Percentiles rank a stretch among this genome's conserved stretches.
Evolutionary conservation across 108 stramenopile genomes (phyloP).

Genomic region (Aurantiochytrium sp.): DNA sequence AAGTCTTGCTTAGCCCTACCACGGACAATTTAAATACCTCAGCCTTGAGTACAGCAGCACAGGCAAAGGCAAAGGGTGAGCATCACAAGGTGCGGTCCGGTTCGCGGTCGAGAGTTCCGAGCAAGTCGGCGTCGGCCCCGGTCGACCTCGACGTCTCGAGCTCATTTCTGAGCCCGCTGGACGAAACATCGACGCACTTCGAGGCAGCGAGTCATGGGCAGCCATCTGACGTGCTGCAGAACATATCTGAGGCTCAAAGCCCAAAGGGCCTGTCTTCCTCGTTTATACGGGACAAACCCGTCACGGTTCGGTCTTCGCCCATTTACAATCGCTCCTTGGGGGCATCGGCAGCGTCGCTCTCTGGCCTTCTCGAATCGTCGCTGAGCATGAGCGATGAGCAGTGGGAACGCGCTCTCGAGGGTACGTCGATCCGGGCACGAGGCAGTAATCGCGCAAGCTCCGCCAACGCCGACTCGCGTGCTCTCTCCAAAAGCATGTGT

Average conservation of each 20-base stretch:
- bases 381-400: background rate
- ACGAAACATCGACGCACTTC: too few species aligned
- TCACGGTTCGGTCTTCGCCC: background rate
- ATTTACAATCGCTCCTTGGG: background rate
- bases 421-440: background rate
- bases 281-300: background rate
- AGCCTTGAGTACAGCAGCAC: too few species aligned
- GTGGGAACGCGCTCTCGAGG: background rate
- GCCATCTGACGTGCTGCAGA: too few species aligned
- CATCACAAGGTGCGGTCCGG: too few species aligned
- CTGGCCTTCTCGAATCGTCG: background rate
- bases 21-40: too few species aligned
- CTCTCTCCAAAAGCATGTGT: background rate
- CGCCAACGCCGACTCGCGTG: background rate
- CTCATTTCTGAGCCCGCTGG: too few species aligned
- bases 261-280: background rate
- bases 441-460: background rate
- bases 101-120: too few species aligned
- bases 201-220: too few species aligned
- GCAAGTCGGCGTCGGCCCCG: too few species aligned
- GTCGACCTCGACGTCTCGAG: too few species aligned
- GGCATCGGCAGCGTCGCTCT: background rate
- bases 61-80: too few species aligned
- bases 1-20: background rate
- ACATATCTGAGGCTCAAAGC: background rate